A percentile compares a stretch with the other conserved stretches of the same genome.
Evolutionary conservation across 2,329 filamentous ascomycete genomes (phyloP).

Genomic region (Pseudogymnoascus pannorum): DNA sequence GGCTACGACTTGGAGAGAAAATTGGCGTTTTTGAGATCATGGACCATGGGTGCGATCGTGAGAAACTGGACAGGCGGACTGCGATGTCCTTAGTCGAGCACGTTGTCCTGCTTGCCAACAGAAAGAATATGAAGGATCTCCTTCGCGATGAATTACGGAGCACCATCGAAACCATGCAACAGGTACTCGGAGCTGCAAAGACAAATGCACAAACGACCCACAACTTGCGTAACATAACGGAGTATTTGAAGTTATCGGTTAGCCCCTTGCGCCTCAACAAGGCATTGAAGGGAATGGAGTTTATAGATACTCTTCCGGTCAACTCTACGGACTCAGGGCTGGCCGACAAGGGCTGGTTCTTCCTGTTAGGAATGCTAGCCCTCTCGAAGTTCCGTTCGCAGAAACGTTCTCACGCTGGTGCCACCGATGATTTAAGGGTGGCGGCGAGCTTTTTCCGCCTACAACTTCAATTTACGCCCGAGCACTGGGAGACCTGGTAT

Average conservation of each 20-base stretch:
- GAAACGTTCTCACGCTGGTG: slow-evolving; percentile 29
- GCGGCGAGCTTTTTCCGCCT: slow-evolving; percentile 32
- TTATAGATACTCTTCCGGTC: slow-evolving; percentile 64
- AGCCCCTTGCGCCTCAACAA: slow-evolving; percentile 73
- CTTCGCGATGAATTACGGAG: slow-evolving; percentile 84
- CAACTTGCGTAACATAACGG: slow-evolving; percentile 75
- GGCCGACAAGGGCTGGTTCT: slow-evolving; percentile 84
- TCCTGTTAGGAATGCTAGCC: slow-evolving; percentile 79
- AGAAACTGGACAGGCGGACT: slow-evolving; percentile 72
- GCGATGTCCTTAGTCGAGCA: slow-evolving; percentile 78
- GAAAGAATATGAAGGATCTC: slow-evolving; percentile 83
- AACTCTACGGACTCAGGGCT: slow-evolving; percentile 62
- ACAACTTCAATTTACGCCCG: slow-evolving; percentile 29
- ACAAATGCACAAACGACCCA: slow-evolving; percentile 73
- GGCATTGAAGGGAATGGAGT: slow-evolving; percentile 70
- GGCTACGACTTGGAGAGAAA: slow-evolving; percentile 62
- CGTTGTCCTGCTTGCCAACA: slow-evolving; percentile 70
- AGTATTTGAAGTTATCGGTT: slow-evolving; percentile 76
- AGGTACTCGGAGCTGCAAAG: slow-evolving; percentile 73
- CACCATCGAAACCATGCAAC: slow-evolving; percentile 89
- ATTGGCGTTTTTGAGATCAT: slow-evolving; percentile 53
- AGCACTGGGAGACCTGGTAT: slow-evolving; percentile 37
- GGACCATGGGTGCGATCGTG: slow-evolving; percentile 72
- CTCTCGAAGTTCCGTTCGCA: slow-evolving; percentile 64
- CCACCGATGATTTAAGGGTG: slow-evolving; percentile 32